These are phyloP conservation scores for Schrenkiella parvula DNA, from an alignment of 345 rosid genomes.

Conservation along the genomic window DNA sequence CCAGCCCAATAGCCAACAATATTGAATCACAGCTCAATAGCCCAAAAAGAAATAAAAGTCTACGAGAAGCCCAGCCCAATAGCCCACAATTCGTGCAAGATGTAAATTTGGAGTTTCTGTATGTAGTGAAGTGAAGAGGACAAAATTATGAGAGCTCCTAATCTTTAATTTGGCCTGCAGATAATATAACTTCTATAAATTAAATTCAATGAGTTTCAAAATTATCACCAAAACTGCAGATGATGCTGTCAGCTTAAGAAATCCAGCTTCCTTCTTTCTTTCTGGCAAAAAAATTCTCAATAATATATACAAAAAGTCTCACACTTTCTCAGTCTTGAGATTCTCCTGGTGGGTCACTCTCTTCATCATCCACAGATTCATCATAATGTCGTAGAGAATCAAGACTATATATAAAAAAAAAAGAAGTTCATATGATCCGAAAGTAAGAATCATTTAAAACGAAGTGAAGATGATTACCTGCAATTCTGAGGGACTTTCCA, in stretches of 20 bases:
- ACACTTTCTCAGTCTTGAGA: conserved; percentile 16
- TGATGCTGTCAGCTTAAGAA: neutral
- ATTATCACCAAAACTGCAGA: too few relatives aligned
- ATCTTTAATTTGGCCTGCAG: neutral
- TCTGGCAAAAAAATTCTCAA: neutral
- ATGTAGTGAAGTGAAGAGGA: neutral
- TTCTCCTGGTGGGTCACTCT: conserved; percentile 20
- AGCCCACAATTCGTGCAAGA: too few relatives aligned
- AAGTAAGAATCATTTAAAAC: conserved; percentile 30
- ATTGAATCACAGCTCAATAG: too few relatives aligned
- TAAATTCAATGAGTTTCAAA: too few relatives aligned
- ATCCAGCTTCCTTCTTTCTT: neutral
- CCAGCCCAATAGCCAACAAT: too few relatives aligned
- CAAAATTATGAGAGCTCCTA: neutral
- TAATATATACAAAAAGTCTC: conserved; percentile 3
- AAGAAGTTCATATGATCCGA: neutral
- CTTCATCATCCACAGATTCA: conserved; percentile 13
- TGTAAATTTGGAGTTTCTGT: neutral
- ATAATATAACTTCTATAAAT: too few relatives aligned
- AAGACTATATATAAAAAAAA: conserved; percentile 33
- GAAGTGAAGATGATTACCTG: conserved; percentile 57
- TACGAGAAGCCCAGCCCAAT: neutral
- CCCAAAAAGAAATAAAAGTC: neutral
- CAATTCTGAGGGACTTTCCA: conserved; percentile 76
- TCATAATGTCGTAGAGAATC: conserved; percentile 38